Conservation (phyloP, 176 grass and related monocot species). For the Musa beccarii region DNA sequence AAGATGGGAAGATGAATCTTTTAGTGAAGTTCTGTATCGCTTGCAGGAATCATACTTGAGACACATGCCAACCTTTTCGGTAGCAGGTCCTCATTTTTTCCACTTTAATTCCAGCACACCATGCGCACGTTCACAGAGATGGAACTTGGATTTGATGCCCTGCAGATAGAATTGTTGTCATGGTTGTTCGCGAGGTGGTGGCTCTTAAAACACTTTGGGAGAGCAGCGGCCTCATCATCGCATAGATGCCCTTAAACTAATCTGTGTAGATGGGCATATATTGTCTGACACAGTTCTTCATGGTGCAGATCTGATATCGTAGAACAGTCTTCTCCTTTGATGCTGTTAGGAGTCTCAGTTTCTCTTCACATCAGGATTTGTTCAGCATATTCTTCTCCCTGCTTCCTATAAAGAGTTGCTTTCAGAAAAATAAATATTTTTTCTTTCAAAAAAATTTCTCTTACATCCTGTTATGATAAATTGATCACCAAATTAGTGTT, state of each 20-base stretch:
- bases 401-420: too few relatives aligned
- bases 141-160: slow-evolving; percentile 6
- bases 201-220: slow-evolving; percentile 66
- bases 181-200: slow-evolving; percentile 76
- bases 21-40: background rate
- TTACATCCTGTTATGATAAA: too few relatives aligned
- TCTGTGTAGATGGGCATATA: background rate
- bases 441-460: too few relatives aligned
- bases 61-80: slow-evolving; percentile 59
- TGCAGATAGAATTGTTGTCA: slow-evolving; percentile 76
- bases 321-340: slow-evolving; percentile 6
- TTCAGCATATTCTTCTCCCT: too few relatives aligned
- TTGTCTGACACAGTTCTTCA: slow-evolving; percentile 6
- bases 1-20: background rate
- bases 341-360: background rate
- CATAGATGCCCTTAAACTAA: slow-evolving; percentile 75
- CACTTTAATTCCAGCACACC: background rate
- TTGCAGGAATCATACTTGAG: slow-evolving; percentile 74
- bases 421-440: too few relatives aligned
- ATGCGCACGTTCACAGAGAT: background rate
- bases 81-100: slow-evolving; percentile 36
- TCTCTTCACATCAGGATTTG: too few relatives aligned
- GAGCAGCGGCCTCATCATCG: slow-evolving; percentile 47
- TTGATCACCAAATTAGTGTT: too few relatives aligned
- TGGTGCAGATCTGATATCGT: slow-evolving; percentile 72